Evolutionary conservation across 768 basidiomycete genomes (phyloP), one percentile per base, ranked within the genome.

Genomic region (Filobasidium wieringae): DNA sequence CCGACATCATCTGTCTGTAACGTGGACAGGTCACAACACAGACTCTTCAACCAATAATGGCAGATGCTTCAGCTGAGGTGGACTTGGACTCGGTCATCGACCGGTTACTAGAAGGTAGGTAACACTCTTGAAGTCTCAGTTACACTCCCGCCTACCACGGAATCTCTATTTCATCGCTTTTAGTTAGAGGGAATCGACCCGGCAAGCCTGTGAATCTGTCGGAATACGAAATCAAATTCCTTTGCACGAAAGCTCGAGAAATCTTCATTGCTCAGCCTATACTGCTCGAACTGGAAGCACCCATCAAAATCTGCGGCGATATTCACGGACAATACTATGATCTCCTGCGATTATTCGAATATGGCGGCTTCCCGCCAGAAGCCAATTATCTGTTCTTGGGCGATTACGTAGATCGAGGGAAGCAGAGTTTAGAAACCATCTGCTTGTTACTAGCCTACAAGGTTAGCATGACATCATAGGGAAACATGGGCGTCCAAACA

Each of bases 221-320:
- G 73, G 93, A 99, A 76, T 95, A 92, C 79, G 93, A 99, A 79
- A 97, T 99, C 82, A 93, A 91, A 76, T 90, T 92, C 75, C 82
- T 99, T 64, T 99, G 93, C 79, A 95, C 91, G 72, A 95, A 89
- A 80, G 92, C 92, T 52, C 81, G 93, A 66, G 95, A 99, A 77
- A 96, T 99, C 72, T 96, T 99, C 79, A 96, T 99, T 78, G 88
- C 88, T 77, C 93, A 99, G 74, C 93, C 93, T 62, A 96, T 97
- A 74, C 79, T 97, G 61, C 81, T 97, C 74, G 93, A 97, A 78
- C 79, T 97, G 66, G 95, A 97, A 76, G 95, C 93, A 52, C 93
- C 93, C 66, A 97, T 99, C 79, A 99, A 99, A 84, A 99, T 99
- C 75, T 97, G 95, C 73, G 93, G 93, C 93, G 93, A 97, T 76